Base-by-base conservation (phyloP, 371 early-diverging fungal genomes). In the Funneliformis caledonium region DNA sequence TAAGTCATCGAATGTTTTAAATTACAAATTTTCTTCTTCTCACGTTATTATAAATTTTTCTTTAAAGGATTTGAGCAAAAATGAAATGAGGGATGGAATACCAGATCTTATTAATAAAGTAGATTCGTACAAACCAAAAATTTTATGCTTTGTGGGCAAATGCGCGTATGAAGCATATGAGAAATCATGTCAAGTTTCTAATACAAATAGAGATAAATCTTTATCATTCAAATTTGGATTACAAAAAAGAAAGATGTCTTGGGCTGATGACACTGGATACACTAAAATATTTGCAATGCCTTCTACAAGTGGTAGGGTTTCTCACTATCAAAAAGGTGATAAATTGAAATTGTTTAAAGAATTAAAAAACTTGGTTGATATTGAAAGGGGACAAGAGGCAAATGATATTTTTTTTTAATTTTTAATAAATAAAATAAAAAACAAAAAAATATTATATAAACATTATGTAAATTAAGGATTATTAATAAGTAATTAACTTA, bases 81-180 rank as follows among this genome's bases (percentile, higher is more conserved):
- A 10, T 19, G 78, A 78, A 78, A 16, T 68, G 12, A 22, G 12
- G 22, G 33, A 78, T 37, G 69, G 78, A 33, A 78, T 78, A 19
- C 78, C 78, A 26, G n/a, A 19, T 10, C 16, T 78, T 12, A 10
- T 78, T 42, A 43, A 68, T 50, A 78, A 78, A 69, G 78, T 78
- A 42, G 47, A 78, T 52, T 48, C 43, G 33, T 78, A 78, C 56
- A 60, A 43, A 14, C 78, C 78, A 68, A 78, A 78, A 78, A 19
- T 50, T 78, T 43, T 78, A 0, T 50, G 69, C 33, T 78, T 78
- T 52, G 52, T 78, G 10, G 78, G 78, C 11, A 78, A 78, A 78
- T 65, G 67, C n/a, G 78, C 45, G 1, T 78, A 68, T 68, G 78
- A 78, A 47, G 67, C 69, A 14, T 78, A 68, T 64, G 48, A 48